These are phyloP conservation scores for Acidomyces sp. DNA, from an alignment of 495 filamentous ascomycete genomes.

Conservation along the genomic window DNA sequence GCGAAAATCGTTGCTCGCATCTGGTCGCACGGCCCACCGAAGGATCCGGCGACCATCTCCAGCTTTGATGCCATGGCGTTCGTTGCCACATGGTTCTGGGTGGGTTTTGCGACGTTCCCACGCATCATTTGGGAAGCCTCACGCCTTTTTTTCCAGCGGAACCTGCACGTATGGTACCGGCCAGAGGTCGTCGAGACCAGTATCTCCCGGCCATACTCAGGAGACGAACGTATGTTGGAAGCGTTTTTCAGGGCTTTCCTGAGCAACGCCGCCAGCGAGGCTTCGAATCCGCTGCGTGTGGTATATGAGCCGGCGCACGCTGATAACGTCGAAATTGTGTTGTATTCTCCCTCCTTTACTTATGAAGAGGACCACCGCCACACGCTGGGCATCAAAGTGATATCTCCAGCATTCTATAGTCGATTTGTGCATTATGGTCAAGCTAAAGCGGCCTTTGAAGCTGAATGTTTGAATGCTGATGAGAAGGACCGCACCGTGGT, in stretches of 20 bases:
- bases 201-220: slow-evolving; percentile 30
- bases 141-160: slow-evolving; percentile 38
- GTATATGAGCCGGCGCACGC: slow-evolving; percentile 35
- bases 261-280: slow-evolving; percentile 32
- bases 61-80: slow-evolving; percentile 34
- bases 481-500: slow-evolving; percentile 39
- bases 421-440: slow-evolving; percentile 41
- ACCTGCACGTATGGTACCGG: slow-evolving; percentile 43
- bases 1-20: slow-evolving; percentile 43
- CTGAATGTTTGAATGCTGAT: slow-evolving; percentile 30
- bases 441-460: slow-evolving; percentile 38
- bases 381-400: slow-evolving; percentile 32
- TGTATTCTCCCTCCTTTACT: slow-evolving; percentile 18
- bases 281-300: slow-evolving; percentile 31
- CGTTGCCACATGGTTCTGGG: slow-evolving; percentile 46
- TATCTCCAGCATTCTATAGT: slow-evolving; percentile 49
- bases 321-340: slow-evolving; percentile 7
- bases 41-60: slow-evolving; percentile 37
- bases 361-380: slow-evolving; percentile 18
- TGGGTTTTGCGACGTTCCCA: slow-evolving; percentile 48
- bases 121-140: slow-evolving; percentile 46
- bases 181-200: slow-evolving; percentile 43
- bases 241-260: slow-evolving; percentile 40
- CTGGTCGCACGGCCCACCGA: slow-evolving; percentile 33
- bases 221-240: slow-evolving; percentile 33